Evolutionary conservation across 2,329 filamentous ascomycete genomes (phyloP), one percentile per base, ranked within the genome.

Genomic region (Neocucurbitaria cava): DNA sequence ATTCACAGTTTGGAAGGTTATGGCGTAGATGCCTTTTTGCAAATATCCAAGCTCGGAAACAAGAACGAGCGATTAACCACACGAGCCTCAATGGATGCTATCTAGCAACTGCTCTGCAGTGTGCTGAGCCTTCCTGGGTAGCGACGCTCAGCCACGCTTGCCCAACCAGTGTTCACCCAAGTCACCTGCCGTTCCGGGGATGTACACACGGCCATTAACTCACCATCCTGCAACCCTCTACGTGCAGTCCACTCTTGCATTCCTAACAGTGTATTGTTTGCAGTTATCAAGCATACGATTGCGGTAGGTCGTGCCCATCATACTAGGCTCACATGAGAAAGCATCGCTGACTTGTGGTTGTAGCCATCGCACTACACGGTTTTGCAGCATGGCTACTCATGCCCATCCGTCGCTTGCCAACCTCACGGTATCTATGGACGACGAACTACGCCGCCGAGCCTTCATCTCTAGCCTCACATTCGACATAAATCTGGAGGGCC

Each of bases 21-120:
- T 73, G 95, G 95, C 13, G 92, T 96, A 6, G 95, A 99, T 78
- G 93, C 91, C 0, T 99, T 99, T 71, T 78, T 99, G 59, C 93
- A 98, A 73, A 96, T 99, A 56, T 96, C 92, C 5, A 96, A 96
- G 74, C 82, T 99, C 52, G 95, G 95, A 18, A 99, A 99, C 75
- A 97, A 96, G 82, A 97, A 98, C 71, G 95, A 99, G 80, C 92
- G 96, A 55, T 82, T 99, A 58, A 92, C 83, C 17, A 83, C 80
- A 11, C 72, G 81, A 54, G 81, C 81, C 3, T 79, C 74, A n/a
- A 82, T 83, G 79, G 81, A 83, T 61, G 78, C 79, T 7, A 75
- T 81, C 17, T 81, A 72, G 68, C 20, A 49, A n/a, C 17, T 8
- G 39, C 21, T 39, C 8, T n/a, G 5, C 23, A 15, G 8, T 42